Evolutionary conservation across 495 filamentous ascomycete genomes (phyloP).

Genomic region (Staphylotrichum tortipilum): DNA sequence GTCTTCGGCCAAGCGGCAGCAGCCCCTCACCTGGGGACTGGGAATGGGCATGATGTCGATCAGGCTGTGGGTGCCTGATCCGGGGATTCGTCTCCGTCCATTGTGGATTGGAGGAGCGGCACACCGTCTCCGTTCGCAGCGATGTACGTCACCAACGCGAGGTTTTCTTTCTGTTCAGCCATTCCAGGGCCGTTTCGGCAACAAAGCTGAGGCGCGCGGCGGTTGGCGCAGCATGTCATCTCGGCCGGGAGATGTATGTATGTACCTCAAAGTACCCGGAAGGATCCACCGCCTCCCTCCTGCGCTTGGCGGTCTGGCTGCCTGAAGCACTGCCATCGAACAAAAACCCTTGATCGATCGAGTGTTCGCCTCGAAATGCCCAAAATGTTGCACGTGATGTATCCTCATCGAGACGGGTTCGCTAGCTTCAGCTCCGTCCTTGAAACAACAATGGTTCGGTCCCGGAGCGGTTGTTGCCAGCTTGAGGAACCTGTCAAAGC

Average conservation of each 20-base stretch:
- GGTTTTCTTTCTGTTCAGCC: no score
- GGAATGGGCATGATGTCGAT: no score
- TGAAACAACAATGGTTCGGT: not conserved
- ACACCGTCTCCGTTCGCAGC: no score
- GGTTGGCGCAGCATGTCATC: not conserved
- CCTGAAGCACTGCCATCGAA: constrained; percentile 10
- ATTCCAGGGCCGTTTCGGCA: not conserved
- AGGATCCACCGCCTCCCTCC: constrained; percentile 6
- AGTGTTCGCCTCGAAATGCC: constrained; percentile 12
- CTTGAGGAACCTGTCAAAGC: not conserved
- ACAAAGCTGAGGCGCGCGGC: not conserved
- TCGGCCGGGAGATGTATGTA: no score
- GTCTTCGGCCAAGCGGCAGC: no score
- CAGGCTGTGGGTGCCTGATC: no score
- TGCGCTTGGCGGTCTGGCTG: constrained; percentile 12
- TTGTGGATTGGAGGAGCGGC: no score
- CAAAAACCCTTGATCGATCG: not conserved
- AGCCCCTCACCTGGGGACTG: no score
- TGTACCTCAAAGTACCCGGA: constrained; percentile 19
- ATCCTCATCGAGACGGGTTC: not conserved
- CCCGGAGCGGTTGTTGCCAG: not conserved
- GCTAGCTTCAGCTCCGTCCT: not conserved
- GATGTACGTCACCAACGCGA: no score
- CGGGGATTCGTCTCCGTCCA: no score
- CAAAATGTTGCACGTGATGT: not conserved